These are phyloP conservation scores for Moesziomyces globuligerus DNA, from an alignment of 1,284 basidiomycete genomes.

Conservation along the genomic window DNA sequence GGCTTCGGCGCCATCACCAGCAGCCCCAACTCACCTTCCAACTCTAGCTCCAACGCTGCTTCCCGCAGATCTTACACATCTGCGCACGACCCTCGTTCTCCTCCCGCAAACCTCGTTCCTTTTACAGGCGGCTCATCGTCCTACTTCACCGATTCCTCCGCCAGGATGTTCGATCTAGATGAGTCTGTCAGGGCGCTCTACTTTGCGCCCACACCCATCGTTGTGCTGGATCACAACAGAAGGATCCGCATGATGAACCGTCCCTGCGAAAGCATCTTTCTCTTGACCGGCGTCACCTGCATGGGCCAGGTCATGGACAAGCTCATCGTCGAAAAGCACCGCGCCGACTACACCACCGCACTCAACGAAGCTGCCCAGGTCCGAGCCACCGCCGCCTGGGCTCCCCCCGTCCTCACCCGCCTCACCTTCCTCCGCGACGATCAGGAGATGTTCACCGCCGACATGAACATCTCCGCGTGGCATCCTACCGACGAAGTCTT, in stretches of 20 bases:
- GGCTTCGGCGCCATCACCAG: conserved; percentile 1
- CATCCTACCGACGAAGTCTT: conserved; percentile 61
- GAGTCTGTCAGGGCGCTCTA: conserved; percentile 62
- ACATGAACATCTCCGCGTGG: conserved; percentile 59
- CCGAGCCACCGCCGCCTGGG: conserved; percentile 38
- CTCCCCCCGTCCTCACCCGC: conserved; percentile 50
- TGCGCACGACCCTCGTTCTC: conserved; percentile 11
- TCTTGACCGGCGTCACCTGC: conserved; percentile 45
- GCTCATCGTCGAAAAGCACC: conserved; percentile 32
- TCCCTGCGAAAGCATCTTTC: conserved; percentile 55
- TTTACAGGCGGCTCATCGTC: conserved; percentile 27
- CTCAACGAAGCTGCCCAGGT: conserved; percentile 54
- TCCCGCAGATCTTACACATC: conserved; percentile 4
- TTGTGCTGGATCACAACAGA: conserved; percentile 57
- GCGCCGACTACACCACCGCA: conserved; percentile 23
- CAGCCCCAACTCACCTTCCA: conserved; percentile 25
- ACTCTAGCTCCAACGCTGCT: conserved; percentile 5
- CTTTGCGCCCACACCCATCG: conserved; percentile 60
- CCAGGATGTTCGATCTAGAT: conserved; percentile 62
- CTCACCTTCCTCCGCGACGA: conserved; percentile 53
- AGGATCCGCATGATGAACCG: conserved; percentile 61
- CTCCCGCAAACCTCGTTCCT: conserved; percentile 21
- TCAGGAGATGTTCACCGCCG: conserved; percentile 43
- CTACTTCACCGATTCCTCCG: conserved; percentile 30
- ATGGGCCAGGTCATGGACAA: conserved; percentile 56